Evolutionary conservation across 2,329 filamentous ascomycete genomes (phyloP).

Genomic region (Trematosphaeria pertusa): DNA sequence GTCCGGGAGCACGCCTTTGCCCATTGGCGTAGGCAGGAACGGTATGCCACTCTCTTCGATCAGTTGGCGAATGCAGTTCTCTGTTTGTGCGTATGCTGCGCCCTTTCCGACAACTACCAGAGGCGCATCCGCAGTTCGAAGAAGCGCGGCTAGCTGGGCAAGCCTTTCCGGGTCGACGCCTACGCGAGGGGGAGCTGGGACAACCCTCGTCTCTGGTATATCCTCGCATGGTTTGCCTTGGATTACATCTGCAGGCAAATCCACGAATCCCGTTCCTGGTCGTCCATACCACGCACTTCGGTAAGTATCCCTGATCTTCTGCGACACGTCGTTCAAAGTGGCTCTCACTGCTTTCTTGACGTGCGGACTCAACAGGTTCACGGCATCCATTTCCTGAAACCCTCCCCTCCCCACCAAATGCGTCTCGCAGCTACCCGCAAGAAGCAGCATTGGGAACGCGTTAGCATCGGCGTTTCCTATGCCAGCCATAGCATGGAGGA

Average conservation of each 20-base stretch:
- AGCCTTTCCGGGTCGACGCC: conserved; percentile 53
- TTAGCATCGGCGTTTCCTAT: conserved; percentile 62
- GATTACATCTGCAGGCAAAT: conserved; percentile 64
- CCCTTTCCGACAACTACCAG: conserved; percentile 64
- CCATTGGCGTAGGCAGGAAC: conserved; percentile 66
- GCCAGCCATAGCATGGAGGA: conserved; percentile 65
- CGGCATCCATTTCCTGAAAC: conserved; percentile 65
- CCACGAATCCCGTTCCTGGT: conserved; percentile 61
- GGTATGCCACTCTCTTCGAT: conserved; percentile 58
- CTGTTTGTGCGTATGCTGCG: conserved; percentile 61
- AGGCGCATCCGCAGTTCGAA: conserved; percentile 58
- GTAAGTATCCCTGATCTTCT: conserved; percentile 60
- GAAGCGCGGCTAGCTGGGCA: conserved; percentile 52
- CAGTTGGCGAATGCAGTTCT: conserved; percentile 53
- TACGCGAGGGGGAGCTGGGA: conserved; percentile 52
- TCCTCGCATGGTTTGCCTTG: conserved; percentile 39
- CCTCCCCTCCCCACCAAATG: conserved; percentile 60
- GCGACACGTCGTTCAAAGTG: conserved; percentile 54
- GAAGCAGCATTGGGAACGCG: conserved; percentile 61
- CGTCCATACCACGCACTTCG: conserved; percentile 61
- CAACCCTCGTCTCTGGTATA: conserved; percentile 5
- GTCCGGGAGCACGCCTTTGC: conserved; percentile 64
- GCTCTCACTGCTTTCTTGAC: conserved; percentile 54
- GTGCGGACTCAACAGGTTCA: conserved; percentile 60
- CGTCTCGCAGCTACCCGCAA: conserved; percentile 62